A percentile compares a stretch with the other conserved stretches of the same genome.
Conservation (phyloP, 371 early-diverging fungal species). For the Mortierella polycephala region DNA sequence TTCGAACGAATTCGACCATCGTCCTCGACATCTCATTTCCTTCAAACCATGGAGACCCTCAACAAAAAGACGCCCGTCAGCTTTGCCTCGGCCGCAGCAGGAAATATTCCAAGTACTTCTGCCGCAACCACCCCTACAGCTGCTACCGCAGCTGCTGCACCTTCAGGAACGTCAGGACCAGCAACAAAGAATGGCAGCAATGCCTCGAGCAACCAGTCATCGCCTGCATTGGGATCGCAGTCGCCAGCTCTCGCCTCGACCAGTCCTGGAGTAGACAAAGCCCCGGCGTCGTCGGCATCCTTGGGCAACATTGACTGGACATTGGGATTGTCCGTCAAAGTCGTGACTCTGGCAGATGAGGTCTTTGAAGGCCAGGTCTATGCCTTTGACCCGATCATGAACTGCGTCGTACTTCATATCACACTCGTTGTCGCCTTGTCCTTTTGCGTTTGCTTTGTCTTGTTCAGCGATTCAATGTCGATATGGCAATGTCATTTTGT, state of each 20-base stretch:
- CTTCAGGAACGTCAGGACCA: slow-evolving; percentile 9
- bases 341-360: slow-evolving; percentile 67
- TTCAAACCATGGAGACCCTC: slow-evolving; percentile 32
- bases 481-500: neutral
- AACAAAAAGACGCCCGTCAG: slow-evolving; percentile 40
- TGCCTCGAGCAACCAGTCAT: slow-evolving; percentile 7
- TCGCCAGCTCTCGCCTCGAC: slow-evolving; percentile 11
- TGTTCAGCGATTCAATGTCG: neutral
- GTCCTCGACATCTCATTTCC: neutral
- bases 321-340: slow-evolving; percentile 64
- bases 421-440: slow-evolving; percentile 30
- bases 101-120: slow-evolving; percentile 7
- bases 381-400: slow-evolving; percentile 69
- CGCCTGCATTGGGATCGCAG: slow-evolving; percentile 20
- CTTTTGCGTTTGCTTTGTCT: slow-evolving; percentile 6
- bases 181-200: slow-evolving; percentile 25
- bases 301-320: slow-evolving; percentile 48
- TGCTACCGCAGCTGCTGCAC: neutral
- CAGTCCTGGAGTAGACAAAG: slow-evolving; percentile 1
- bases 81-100: slow-evolving; percentile 47
- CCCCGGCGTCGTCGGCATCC: slow-evolving; percentile 3
- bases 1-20: no score
- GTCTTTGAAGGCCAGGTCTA: slow-evolving; percentile 70
- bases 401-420: slow-evolving; percentile 76
- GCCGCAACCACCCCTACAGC: slow-evolving; percentile 8